Conservation (phyloP, 108 stramenopile species). For the Nitzschia palea region DNA sequence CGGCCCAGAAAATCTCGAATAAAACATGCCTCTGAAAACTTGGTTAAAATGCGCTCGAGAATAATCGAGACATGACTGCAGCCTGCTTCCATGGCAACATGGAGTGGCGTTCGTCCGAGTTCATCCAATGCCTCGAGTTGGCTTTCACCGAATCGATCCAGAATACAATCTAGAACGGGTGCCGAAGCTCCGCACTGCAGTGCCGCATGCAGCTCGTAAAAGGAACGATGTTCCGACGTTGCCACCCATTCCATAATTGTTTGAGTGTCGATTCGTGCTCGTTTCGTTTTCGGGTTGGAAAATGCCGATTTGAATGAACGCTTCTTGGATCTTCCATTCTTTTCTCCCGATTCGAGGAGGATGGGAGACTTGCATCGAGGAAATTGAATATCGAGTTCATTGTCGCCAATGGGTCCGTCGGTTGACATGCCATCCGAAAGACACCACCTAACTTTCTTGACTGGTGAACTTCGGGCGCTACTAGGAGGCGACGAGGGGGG, state of each 20-base stretch:
- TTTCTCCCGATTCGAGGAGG: slow-evolving; percentile 7
- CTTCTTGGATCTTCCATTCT: slow-evolving; percentile 3
- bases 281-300: not conserved
- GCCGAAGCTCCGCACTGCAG: slow-evolving; percentile 32
- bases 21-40: slow-evolving; percentile 19
- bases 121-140: slow-evolving; percentile 27
- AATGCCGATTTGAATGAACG: slow-evolving; percentile 8
- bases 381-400: slow-evolving; percentile 4
- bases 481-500: no score
- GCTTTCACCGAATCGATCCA: slow-evolving; percentile 19
- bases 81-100: slow-evolving; percentile 25
- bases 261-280: not conserved
- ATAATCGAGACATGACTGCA: slow-evolving; percentile 5
- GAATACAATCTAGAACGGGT: slow-evolving; percentile 28
- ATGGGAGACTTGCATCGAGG: slow-evolving; percentile 40
- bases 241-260: not conserved
- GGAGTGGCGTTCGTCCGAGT: slow-evolving; percentile 33
- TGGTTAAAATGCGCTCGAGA: slow-evolving; percentile 31
- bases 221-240: slow-evolving; percentile 17
- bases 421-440: no score
- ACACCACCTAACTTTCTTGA: no score
- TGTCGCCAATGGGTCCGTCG: no score
- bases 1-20: slow-evolving; percentile 31
- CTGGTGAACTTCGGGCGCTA: no score
- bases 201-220: slow-evolving; percentile 51